phyloP scores from a whole-genome alignment of 2,329 filamentous ascomycete genomes.

The Phyllosticta citribraziliensis region DNA sequence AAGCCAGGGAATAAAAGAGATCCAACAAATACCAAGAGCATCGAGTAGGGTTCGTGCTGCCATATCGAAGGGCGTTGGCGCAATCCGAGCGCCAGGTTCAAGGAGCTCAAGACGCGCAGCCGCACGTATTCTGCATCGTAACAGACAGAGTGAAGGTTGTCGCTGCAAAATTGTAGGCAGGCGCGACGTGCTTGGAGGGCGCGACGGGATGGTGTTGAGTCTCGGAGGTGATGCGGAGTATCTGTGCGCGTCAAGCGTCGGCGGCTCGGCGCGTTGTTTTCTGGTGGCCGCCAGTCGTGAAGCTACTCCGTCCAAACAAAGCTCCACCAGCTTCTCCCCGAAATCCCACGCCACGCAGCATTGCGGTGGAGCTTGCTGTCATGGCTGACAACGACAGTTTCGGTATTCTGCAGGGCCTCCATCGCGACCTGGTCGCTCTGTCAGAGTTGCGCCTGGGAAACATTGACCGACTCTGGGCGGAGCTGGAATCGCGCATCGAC shows the following conservation, averaged over 20 bases:
- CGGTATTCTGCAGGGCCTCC: conserved; percentile 71
- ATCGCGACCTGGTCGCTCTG: conserved; percentile 72
- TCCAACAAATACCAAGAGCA: background rate
- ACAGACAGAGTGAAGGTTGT: background rate
- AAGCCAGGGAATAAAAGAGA: background rate
- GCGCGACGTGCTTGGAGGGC: background rate
- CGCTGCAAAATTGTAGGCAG: background rate
- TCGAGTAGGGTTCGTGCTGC: background rate
- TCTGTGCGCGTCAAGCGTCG: background rate
- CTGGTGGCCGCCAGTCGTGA: background rate
- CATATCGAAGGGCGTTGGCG: background rate
- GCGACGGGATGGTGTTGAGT: background rate
- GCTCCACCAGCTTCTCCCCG: background rate
- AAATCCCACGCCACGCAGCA: background rate
- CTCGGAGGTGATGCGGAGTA: conserved; percentile 7
- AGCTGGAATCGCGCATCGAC: conserved; percentile 56
- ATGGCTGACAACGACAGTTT: conserved; percentile 70
- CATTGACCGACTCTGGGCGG: conserved; percentile 56
- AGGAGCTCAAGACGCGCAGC: background rate
- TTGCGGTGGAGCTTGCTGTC: conserved; percentile 12
- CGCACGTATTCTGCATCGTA: background rate
- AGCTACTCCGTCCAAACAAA: conserved; percentile 7
- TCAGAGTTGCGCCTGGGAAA: conserved; percentile 61
- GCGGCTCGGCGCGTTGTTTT: background rate
- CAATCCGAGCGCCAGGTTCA: background rate